Evolutionary conservation across 2,329 filamentous ascomycete genomes (phyloP).

Genomic region (Colletotrichum kahawae): DNA sequence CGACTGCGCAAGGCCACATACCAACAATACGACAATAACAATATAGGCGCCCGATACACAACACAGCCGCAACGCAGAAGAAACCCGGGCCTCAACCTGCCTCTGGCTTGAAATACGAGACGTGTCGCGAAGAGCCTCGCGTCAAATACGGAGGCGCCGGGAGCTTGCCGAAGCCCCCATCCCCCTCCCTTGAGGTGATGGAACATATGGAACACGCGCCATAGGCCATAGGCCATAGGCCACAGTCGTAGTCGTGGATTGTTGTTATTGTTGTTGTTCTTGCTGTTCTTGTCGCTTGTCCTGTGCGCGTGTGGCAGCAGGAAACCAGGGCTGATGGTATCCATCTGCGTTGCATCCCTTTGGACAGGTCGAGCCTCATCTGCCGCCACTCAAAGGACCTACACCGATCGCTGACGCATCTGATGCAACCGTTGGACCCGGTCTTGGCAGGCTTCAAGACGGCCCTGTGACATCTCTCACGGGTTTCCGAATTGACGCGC

Average conservation of each 20-base stretch:
- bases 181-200: neutral
- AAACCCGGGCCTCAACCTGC: neutral
- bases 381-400: neutral
- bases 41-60: neutral
- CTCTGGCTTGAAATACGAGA: neutral
- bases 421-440: conserved; percentile 4
- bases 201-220: neutral
- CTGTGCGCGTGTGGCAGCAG: neutral
- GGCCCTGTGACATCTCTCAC: conserved; percentile 5
- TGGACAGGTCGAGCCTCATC: neutral
- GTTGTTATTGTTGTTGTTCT: neutral
- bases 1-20: neutral
- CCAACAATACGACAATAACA: neutral
- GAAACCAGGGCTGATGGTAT: neutral
- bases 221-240: neutral
- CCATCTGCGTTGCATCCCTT: neutral
- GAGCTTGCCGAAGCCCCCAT: neutral
- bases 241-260: neutral
- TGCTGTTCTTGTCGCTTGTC: neutral
- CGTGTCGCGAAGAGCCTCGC: neutral
- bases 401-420: conserved; percentile 7
- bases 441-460: conserved; percentile 16
- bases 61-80: neutral
- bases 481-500: neutral
- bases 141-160: neutral